phyloP scores from a whole-genome alignment of 306 rosid genomes.

The Ochetophila trinervis region DNA sequence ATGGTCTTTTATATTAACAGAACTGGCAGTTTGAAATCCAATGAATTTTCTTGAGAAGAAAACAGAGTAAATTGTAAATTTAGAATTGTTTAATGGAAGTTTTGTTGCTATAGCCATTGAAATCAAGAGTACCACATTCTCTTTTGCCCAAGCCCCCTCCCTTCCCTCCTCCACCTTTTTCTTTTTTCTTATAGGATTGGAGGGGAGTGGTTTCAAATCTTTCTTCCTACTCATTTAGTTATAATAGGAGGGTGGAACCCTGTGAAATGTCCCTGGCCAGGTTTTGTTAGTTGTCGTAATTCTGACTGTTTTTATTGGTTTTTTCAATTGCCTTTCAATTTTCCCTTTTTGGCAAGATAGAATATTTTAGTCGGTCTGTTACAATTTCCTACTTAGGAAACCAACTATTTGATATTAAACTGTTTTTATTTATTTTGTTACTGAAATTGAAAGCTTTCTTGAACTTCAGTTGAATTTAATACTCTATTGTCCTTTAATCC shows the following conservation, averaged over 20 bases:
- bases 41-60: too few species aligned
- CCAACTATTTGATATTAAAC: constrained; percentile 10
- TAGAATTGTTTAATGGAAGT: too few species aligned
- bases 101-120: too few species aligned
- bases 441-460: not conserved
- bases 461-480: constrained; percentile 8
- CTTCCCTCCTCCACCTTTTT: too few species aligned
- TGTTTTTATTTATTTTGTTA: constrained; percentile 2
- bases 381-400: not conserved
- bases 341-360: constrained; percentile 2
- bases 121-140: too few species aligned
- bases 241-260: too few species aligned
- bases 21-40: not conserved
- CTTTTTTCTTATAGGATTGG: too few species aligned
- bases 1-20: not conserved
- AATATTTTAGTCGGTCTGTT: not conserved
- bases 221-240: too few species aligned
- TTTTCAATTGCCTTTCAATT: not conserved
- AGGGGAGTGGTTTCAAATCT: too few species aligned
- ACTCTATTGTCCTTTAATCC: not conserved
- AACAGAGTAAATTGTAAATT: too few species aligned
- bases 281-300: not conserved
- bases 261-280: constrained; percentile 2
- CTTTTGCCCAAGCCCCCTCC: too few species aligned
- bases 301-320: not conserved